Evolutionary conservation across 2,329 filamentous ascomycete species (phyloP), one percentile per base, ranked within the genome.

Genomic region (Taxawa tesnikishii): DNA sequence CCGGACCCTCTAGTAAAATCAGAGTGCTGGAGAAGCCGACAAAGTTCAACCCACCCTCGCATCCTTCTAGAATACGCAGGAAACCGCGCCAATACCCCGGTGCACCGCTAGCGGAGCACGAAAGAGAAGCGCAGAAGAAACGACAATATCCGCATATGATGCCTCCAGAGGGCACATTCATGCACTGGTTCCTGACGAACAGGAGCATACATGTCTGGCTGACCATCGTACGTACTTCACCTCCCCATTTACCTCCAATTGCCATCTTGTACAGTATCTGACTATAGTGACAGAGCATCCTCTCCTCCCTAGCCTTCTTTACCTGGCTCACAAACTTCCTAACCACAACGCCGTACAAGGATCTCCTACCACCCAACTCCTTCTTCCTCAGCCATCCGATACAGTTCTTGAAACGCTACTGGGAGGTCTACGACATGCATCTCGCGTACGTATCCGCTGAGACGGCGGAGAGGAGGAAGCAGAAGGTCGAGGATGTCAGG

Each of bases 21-120:
- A 68, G 77, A 39, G 70, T 84, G 4, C 76, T 98, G 42, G 83
- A 83, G 47, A 84, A 94, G 58, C 88, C 88, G 15, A 71, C 81
- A 48, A 81, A 79, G 54, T 96, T 94, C 67, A 83, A 83, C 29
- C 88, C 90, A 2, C 90, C 90, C 0, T 96, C 88, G 0, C 90
- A 96, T 55, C 79, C 81, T 9, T 65, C 80, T 14, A 68, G 80
- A 5, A 68, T 84, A 18, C 67, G 70, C 33, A 23, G 19, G n/a
- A 23, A 8, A 23, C 66, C 68, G 42, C 57, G 59, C 32, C 67
- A 69, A 46, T 74, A 79, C 55, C 93, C 92, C 52, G 85, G 84
- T 23, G 81, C 83, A 12, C 60, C 73, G 14, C 59, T 85, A 38
- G 75, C 73, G 11, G 62, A 68, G 13, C 68, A 76, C 31, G 79